A percentile compares a stretch with the other conserved stretches of the same genome.
Conservation (phyloP, 768 basidiomycete species). For the Mycena haematopus region DNA sequence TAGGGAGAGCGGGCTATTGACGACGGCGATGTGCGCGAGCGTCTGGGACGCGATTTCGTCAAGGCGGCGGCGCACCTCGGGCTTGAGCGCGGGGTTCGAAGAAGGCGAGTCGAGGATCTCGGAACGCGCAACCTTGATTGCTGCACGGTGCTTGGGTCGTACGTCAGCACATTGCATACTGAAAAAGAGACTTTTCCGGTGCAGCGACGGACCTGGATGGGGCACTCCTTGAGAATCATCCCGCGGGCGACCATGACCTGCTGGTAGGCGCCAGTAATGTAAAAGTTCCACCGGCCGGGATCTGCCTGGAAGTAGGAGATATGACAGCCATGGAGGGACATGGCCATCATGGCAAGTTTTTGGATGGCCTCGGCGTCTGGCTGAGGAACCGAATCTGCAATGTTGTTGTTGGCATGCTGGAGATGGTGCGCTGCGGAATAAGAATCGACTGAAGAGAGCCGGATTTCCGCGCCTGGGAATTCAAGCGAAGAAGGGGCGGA, state of each 20-base stretch:
- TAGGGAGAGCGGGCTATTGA: slow-evolving; percentile 81
- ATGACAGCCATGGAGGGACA: slow-evolving; percentile 82
- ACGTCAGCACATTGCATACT: slow-evolving; percentile 28
- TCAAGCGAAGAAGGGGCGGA: slow-evolving; percentile 70
- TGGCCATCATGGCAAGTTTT: slow-evolving; percentile 80
- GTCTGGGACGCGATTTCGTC: slow-evolving; percentile 95
- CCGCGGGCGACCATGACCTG: slow-evolving; percentile 92
- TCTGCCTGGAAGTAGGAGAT: slow-evolving; percentile 74
- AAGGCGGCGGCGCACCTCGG: slow-evolving; percentile 82
- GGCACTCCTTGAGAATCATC: slow-evolving; percentile 87
- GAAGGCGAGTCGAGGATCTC: slow-evolving; percentile 90
- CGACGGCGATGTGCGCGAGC: slow-evolving; percentile 91
- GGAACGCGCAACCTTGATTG: slow-evolving; percentile 90
- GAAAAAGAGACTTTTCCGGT: slow-evolving; percentile 23
- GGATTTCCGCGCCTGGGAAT: slow-evolving; percentile 56
- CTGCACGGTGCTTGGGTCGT: slow-evolving; percentile 69
- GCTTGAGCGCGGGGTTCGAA: slow-evolving; percentile 80
- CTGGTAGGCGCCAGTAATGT: slow-evolving; percentile 89
- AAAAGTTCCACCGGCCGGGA: slow-evolving; percentile 85
- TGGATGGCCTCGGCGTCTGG: slow-evolving; percentile 76
- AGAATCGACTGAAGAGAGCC: slow-evolving; percentile 49
- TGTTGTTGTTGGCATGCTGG: slow-evolving; percentile 45
- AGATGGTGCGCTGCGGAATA: slow-evolving; percentile 48
- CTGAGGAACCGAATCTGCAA: slow-evolving; percentile 45
- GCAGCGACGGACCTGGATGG: slow-evolving; percentile 70